phyloP scores from a whole-genome alignment of 2,329 filamentous ascomycete genomes.

The Alternaria panax region DNA sequence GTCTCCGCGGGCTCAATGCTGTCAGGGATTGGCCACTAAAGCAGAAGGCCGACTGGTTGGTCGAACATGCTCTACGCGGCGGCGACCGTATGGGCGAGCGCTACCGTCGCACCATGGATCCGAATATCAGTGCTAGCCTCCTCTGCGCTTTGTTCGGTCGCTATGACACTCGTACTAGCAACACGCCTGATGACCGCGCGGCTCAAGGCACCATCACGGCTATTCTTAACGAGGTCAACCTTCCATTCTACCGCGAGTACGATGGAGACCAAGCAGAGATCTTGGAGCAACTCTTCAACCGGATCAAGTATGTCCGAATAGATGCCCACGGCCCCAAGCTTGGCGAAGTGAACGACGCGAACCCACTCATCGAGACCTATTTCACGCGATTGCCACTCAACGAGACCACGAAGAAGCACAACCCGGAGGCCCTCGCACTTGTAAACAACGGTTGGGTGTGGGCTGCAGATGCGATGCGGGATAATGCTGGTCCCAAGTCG shows the following conservation, averaged over 20 bases:
- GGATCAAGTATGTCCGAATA: conserved; percentile 93
- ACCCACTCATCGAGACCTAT: conserved; percentile 89
- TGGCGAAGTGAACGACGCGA: conserved; percentile 77
- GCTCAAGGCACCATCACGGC: conserved; percentile 62
- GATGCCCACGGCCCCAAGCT: conserved; percentile 89
- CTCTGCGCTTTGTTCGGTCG: conserved; percentile 73
- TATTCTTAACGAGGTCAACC: conserved; percentile 83
- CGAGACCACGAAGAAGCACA: conserved; percentile 77
- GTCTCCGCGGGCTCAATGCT: conserved; percentile 59
- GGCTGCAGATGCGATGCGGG: conserved; percentile 92
- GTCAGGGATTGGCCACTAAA: conserved; percentile 64
- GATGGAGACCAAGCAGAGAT: conserved; percentile 83
- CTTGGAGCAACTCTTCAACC: conserved; percentile 89
- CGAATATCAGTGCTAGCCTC: conserved; percentile 72
- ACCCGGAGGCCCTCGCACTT: conserved; percentile 77
- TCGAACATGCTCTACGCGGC: conserved; percentile 73
- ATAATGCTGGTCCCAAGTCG: conserved; percentile 90
- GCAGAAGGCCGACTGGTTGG: conserved; percentile 69
- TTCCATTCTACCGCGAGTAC: conserved; percentile 91
- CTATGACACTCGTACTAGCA: conserved; percentile 63
- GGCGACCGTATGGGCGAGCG: conserved; percentile 80
- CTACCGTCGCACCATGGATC: conserved; percentile 74
- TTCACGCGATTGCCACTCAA: conserved; percentile 89
- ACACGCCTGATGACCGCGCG: conserved; percentile 60
- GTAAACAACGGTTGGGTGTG: conserved; percentile 99